A percentile compares a stretch with the other conserved stretches of the same genome.
These are phyloP conservation scores for Aspergillaceae sp. DNA, from an alignment of 2,329 filamentous ascomycete species.

Conservation along the genomic window DNA sequence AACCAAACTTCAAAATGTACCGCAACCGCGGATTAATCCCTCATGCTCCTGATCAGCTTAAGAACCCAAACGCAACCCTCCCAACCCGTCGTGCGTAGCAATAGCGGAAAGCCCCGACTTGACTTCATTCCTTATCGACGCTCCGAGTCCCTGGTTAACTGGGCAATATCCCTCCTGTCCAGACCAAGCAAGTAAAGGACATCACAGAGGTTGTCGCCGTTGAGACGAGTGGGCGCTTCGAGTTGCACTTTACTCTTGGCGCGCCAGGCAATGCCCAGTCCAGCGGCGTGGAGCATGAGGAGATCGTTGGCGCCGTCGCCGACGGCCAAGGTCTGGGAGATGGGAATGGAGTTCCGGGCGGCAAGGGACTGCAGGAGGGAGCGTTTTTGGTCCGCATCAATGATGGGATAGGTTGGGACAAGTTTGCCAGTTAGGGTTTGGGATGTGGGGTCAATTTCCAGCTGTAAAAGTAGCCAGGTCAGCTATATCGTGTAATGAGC, in stretches of 20 bases:
- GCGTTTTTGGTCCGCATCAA: slow-evolving; percentile 52
- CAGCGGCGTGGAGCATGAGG: slow-evolving; percentile 55
- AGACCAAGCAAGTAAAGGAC: slow-evolving; percentile 52
- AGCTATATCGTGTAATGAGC: neutral
- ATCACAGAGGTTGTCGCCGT: slow-evolving; percentile 50
- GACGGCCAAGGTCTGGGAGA: slow-evolving; percentile 50
- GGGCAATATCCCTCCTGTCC: slow-evolving; percentile 41
- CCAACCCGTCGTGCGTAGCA: no score
- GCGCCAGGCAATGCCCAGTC: slow-evolving; percentile 55
- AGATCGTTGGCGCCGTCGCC: slow-evolving; percentile 60
- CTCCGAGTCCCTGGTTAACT: slow-evolving; percentile 21
- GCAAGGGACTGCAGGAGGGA: slow-evolving; percentile 48
- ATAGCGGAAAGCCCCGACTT: no score
- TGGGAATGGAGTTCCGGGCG: slow-evolving; percentile 44
- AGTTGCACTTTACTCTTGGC: slow-evolving; percentile 57
- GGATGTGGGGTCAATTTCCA: slow-evolving; percentile 40
- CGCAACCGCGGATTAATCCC: no score
- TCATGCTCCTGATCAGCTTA: no score
- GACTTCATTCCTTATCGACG: slow-evolving; percentile 6
- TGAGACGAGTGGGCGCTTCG: slow-evolving; percentile 52
- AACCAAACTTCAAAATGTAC: no score
- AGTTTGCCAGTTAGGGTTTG: slow-evolving; percentile 51
- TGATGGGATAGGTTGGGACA: slow-evolving; percentile 45
- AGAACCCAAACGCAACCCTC: no score
- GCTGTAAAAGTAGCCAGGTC: slow-evolving; percentile 20